A percentile compares a stretch with the other conserved stretches of the same genome.
Evolutionary conservation across 2,329 filamentous ascomycete genomes (phyloP).

Genomic region (Dichotomopilus funicola): DNA sequence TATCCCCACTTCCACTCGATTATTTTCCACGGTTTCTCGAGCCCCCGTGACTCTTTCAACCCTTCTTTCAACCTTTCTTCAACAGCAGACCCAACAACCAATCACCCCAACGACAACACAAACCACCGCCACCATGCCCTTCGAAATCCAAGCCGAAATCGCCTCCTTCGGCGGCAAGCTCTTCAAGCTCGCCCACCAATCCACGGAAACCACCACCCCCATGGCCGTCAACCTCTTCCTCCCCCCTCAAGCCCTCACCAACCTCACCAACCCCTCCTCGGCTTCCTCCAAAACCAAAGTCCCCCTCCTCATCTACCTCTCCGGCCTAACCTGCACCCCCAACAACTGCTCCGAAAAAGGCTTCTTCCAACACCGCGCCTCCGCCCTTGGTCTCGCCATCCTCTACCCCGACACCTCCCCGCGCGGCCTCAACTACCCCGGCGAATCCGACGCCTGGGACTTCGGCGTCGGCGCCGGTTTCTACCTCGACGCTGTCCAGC

Average conservation of each 20-base stretch:
- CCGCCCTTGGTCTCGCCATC: constrained; percentile 77
- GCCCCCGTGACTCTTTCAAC: background rate
- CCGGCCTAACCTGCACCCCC: constrained; percentile 88
- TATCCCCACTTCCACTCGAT: no score
- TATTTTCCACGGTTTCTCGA: background rate
- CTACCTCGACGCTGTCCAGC: constrained; percentile 78
- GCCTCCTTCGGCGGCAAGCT: constrained; percentile 89
- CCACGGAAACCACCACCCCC: constrained; percentile 69
- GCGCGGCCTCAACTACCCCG: constrained; percentile 70
- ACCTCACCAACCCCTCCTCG: constrained; percentile 13
- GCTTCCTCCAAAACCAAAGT: constrained; percentile 49
- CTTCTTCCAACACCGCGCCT: constrained; percentile 83
- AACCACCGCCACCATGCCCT: constrained; percentile 52
- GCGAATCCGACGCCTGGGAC: constrained; percentile 84
- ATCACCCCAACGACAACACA: background rate
- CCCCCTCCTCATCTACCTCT: constrained; percentile 87
- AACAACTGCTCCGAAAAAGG: constrained; percentile 79
- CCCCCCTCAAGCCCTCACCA: constrained; percentile 58
- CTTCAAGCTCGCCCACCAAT: constrained; percentile 85
- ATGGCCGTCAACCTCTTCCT: constrained; percentile 94
- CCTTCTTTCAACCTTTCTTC: no score
- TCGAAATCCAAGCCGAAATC: constrained; percentile 86
- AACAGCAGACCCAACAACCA: background rate
- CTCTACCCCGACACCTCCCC: constrained; percentile 95
- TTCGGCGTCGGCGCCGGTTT: constrained; percentile 91